Evolutionary conservation across 176 grass and related monocot species (phyloP).

Genomic region (Cymbopogon citratus): DNA sequence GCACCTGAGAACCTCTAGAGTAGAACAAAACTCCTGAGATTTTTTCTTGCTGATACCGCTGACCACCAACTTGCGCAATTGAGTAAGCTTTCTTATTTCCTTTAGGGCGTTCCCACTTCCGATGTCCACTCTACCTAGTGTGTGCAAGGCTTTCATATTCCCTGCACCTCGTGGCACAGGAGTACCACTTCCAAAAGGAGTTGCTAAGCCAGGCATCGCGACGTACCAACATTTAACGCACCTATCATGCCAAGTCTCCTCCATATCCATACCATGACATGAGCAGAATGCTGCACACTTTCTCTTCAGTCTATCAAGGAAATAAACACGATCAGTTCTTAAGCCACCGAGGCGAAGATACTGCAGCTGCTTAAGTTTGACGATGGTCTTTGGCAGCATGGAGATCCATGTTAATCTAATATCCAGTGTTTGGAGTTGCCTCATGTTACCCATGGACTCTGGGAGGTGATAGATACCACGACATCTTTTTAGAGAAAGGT

Average conservation of each 20-base stretch:
- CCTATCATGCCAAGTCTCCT: not conserved
- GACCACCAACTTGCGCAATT: not conserved
- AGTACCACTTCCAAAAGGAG: not conserved
- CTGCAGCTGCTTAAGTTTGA: not conserved
- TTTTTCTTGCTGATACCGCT: not conserved
- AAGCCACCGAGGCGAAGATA: not conserved
- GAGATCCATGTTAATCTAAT: not conserved
- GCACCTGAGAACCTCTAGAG: not conserved
- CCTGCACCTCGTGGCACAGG: not conserved
- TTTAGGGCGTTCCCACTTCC: not conserved
- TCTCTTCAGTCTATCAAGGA: not conserved
- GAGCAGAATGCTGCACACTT: not conserved
- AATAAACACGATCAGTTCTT: too few relatives aligned
- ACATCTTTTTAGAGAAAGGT: not conserved
- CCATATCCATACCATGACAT: not conserved
- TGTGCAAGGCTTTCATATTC: not conserved
- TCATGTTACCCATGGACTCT: not conserved
- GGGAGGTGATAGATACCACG: not conserved
- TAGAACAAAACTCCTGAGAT: not conserved
- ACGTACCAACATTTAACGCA: not conserved
- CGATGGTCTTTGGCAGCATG: not conserved
- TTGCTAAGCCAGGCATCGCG: not conserved
- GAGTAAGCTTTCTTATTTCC: not conserved
- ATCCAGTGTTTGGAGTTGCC: not conserved
- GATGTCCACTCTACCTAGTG: not conserved